phyloP scores from a whole-genome alignment of 2,329 filamentous ascomycete species.

The Colletotrichum spinosum region DNA sequence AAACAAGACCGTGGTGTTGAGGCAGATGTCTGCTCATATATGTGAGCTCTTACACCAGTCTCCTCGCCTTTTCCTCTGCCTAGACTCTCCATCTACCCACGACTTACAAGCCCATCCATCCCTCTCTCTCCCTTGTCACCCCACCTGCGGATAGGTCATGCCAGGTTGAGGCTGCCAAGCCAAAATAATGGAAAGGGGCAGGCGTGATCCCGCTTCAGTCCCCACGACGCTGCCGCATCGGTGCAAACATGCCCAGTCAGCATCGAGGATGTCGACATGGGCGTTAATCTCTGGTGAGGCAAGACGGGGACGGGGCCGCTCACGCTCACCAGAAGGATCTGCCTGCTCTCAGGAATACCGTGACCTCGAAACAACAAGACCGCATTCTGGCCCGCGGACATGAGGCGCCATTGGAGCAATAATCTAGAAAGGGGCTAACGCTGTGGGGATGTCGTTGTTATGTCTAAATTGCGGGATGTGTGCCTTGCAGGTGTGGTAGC shows the following conservation, averaged over 20 bases:
- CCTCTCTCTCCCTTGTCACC: constrained; percentile 1
- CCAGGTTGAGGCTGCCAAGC: constrained; percentile 25
- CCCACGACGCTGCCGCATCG: constrained; percentile 28
- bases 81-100: too few relatives aligned
- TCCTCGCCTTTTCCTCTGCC: not conserved
- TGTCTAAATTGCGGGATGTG: constrained; percentile 37
- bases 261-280: constrained; percentile 2
- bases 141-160: constrained; percentile 21
- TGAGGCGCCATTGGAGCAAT: constrained; percentile 27
- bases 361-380: not conserved
- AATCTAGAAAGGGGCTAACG: constrained; percentile 29
- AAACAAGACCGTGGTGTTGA: not conserved
- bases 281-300: constrained; percentile 23
- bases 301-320: not conserved
- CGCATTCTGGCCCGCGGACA: constrained; percentile 1
- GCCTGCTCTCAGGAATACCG: not conserved
- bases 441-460: constrained; percentile 30
- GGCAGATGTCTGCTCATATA: constrained; percentile 20
- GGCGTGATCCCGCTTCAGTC: constrained; percentile 22
- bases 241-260: constrained; percentile 11
- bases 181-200: constrained; percentile 26
- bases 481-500: constrained; percentile 30
- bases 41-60: constrained; percentile 13
- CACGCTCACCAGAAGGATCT: not conserved
- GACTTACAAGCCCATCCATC: too few relatives aligned